phyloP scores from a whole-genome alignment of 257 asterid species.

The Nicotiana noctiflora region DNA sequence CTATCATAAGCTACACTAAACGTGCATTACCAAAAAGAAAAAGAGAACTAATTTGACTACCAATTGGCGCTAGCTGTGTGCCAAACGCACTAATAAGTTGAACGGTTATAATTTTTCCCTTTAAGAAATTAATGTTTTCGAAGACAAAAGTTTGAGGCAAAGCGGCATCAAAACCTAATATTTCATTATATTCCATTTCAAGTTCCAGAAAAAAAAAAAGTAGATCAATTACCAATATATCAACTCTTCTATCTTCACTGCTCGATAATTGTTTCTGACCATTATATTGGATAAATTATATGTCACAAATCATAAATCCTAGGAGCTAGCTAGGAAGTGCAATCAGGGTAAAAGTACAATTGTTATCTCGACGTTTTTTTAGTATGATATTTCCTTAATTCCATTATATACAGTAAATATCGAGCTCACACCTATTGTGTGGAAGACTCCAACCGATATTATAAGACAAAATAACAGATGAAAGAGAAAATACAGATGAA shows the following conservation, averaged over 20 bases:
- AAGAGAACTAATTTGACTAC: not conserved
- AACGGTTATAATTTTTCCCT: not conserved
- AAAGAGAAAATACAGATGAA: no score
- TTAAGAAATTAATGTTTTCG: not conserved
- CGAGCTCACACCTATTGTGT: not conserved
- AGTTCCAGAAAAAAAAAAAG: not conserved
- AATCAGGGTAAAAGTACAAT: not conserved
- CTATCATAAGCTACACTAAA: not conserved
- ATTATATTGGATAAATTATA: not conserved
- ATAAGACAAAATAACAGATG: no score
- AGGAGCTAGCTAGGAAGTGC: not conserved
- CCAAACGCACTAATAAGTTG: not conserved
- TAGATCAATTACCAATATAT: not conserved
- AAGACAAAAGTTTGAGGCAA: not conserved
- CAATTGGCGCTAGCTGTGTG: not conserved
- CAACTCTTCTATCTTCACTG: not conserved
- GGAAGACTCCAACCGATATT: not conserved
- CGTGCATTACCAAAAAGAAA: not conserved
- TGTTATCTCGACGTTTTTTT: not conserved
- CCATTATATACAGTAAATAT: not conserved
- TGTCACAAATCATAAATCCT: not conserved
- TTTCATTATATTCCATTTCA: not conserved
- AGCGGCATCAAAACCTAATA: not conserved
- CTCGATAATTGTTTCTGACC: not conserved
- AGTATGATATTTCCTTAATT: no score